These are phyloP conservation scores for Krasilnikovozyma curviuscula DNA, from an alignment of 768 basidiomycete species.

Conservation along the genomic window DNA sequence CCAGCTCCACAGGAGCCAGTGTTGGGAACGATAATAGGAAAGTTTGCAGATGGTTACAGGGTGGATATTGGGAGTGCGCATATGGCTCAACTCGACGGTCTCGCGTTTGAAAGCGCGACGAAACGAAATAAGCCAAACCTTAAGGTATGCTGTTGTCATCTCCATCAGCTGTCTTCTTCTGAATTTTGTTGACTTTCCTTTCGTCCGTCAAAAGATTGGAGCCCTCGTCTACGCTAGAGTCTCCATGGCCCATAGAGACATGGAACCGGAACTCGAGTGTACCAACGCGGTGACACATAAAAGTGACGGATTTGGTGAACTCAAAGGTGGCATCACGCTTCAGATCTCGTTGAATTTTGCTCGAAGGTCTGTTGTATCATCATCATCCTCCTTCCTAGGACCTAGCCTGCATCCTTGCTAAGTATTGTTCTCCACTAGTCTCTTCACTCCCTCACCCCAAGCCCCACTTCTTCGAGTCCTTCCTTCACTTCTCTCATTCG, in stretches of 20 bases:
- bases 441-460: background rate
- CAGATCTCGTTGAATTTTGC: conserved; percentile 67
- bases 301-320: conserved; percentile 77
- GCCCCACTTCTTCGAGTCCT: background rate
- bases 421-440: no score
- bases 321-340: conserved; percentile 71
- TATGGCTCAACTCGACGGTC: conserved; percentile 59
- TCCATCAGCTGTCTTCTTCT: background rate
- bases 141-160: conserved; percentile 41
- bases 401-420: no score
- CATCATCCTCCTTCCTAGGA: no score
- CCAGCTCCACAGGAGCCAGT: conserved; percentile 79
- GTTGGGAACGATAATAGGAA: conserved; percentile 58
- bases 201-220: conserved; percentile 45
- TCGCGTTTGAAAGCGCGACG: conserved; percentile 90
- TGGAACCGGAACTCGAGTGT: conserved; percentile 96
- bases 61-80: conserved; percentile 88
- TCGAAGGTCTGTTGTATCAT: conserved; percentile 42
- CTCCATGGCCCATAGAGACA: conserved; percentile 83
- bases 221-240: conserved; percentile 78
- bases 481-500: conserved; percentile 41
- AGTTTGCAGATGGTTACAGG: conserved; percentile 70
- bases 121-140: conserved; percentile 86
- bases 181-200: conserved; percentile 6
- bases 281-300: conserved; percentile 85